Base-by-base conservation (phyloP, 768 basidiomycete genomes). In the Tulasnella sp. region DNA sequence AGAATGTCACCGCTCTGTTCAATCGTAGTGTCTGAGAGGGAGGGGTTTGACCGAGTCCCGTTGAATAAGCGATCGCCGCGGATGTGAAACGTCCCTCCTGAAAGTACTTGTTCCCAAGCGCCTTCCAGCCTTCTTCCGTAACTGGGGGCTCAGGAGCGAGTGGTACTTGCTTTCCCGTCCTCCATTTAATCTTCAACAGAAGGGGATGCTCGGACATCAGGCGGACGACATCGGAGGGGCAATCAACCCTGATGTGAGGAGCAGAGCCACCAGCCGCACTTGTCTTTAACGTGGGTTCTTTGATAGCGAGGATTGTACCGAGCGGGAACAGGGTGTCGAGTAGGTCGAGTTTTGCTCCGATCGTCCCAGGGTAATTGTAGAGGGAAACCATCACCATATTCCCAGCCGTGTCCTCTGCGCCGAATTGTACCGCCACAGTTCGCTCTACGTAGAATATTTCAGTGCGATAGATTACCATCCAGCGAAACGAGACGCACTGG, bases 1-100 rank as follows among this genome's bases (percentile, higher is more conserved):
- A 72, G 52, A 76, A 78, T 0, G 76, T 74, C 47, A 78, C 75
- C 1, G 80, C 69, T 1, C 80, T 77, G 66, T 81, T 81, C 14
- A 80, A 75, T 5, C 71, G 78, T 4, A 79, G 72, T 3, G 75
- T 47, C 16, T 62, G n/a, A 5, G 75, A 69, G 26, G 71, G 37
- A 17, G 76, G 76, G 17, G 79, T 74, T 0, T 72, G 59, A 5
- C 65, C 41, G 22, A 80, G 68, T 16, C 75, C 79, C 2, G 70
- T 65, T 2, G 78, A 77, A 66, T 76, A 78, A 7, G 74, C 66
- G 12, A 65, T n/a, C 7, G 44, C 62, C 14, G 75, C 76, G 62
- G 73, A 44, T 19, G 72, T 36, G 64, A 64, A 73, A 59, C 68
- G 69, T 19, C 65, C 63, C 12, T 41, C 22, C 29, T 42, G 62